Base-by-base conservation (phyloP, 306 rosid species). In the Trichosanthes truncata region DNA sequence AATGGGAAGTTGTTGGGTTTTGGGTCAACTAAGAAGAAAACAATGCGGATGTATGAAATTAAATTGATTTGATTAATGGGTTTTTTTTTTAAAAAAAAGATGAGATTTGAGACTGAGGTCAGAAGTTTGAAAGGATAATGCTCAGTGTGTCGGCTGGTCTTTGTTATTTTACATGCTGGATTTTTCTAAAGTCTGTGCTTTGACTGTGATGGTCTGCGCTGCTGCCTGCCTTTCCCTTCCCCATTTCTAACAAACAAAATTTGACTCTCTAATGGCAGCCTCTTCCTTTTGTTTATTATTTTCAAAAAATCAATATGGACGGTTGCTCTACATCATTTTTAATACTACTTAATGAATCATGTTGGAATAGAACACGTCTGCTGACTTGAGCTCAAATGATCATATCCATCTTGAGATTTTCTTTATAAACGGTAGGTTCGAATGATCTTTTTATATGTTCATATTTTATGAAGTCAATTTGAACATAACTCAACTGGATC, bases 71-170 rank as follows among this genome's bases (percentile, higher is more conserved):
- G 25, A 67, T 35, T 33, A 66, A 36, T 15, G 11, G 25, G 5
- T 7, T 29, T 61, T 13, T 13, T 0, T 7, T n/a, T 56, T 0
- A 45, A 45, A 45, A 45, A 49, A 49, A 4, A 49, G 4, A 51
- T 45, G 49, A 51, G 9, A 52, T 6, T 21, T 14, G 56, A 5
- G 21, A 49, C 3, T 29, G 41, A 31, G 69, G n/a, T 66, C 74
- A 67, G 49, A 67, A 4, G 7, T 71, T 45, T 71, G 56, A 74
- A 74, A 26, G 61, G 59, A 74, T 74, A 52, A 74, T 52, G 78
- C 0, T 23, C 13, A 17, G 17, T 1, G 20, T 48, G 78, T 73
- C 78, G 78, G 78, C 78, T 48, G 78, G 60, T 26, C 1, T 48
- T 13, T 25, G n/a, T 40, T 67, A 5, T 38, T 25, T 2, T 52